These are phyloP conservation scores for Ananas comosus DNA, from an alignment of 176 grass and related monocot genomes.

Conservation along the genomic window DNA sequence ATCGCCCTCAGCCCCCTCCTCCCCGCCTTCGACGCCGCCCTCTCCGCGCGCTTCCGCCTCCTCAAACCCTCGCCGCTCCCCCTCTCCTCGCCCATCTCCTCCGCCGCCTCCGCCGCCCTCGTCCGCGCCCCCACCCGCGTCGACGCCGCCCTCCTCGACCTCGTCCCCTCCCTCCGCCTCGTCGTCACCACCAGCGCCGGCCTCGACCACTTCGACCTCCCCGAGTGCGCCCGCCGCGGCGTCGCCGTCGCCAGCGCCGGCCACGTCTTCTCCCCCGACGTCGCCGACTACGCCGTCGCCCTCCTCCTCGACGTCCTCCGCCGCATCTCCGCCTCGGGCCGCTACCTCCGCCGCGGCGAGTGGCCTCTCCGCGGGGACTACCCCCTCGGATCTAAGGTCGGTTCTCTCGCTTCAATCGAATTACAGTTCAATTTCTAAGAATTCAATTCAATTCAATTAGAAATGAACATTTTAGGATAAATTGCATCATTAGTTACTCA, in stretches of 20 bases:
- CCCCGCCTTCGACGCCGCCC: not conserved
- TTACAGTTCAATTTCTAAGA: too few relatives aligned
- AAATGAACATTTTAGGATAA: too few relatives aligned
- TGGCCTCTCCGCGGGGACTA: constrained; percentile 18
- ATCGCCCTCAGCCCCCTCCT: constrained; percentile 16
- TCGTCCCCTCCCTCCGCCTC: constrained; percentile 2
- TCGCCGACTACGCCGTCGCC: constrained; percentile 25
- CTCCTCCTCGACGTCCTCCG: constrained; percentile 18
- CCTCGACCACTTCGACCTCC: constrained; percentile 28
- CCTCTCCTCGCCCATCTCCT: constrained; percentile 6
- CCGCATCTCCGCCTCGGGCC: constrained; percentile 6
- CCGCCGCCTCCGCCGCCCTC: constrained; percentile 19
- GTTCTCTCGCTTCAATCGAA: not conserved
- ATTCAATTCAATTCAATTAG: too few relatives aligned
- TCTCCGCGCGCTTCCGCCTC: constrained; percentile 22
- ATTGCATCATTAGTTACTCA: too few relatives aligned
- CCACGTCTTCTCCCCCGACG: constrained; percentile 13
- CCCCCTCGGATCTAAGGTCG: constrained; percentile 16
- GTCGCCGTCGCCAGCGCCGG: constrained; percentile 20
- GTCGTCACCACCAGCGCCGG: constrained; percentile 23
- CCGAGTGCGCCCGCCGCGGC: constrained; percentile 21
- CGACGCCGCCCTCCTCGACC: constrained; percentile 15
- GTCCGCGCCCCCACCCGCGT: not conserved
- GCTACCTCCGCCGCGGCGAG: constrained; percentile 16
- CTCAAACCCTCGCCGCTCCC: constrained; percentile 11